A percentile compares a stretch with the other conserved stretches of the same genome.
Conservation (phyloP, 176 grass and related monocot species). For the Coix lacrymajobi region DNA sequence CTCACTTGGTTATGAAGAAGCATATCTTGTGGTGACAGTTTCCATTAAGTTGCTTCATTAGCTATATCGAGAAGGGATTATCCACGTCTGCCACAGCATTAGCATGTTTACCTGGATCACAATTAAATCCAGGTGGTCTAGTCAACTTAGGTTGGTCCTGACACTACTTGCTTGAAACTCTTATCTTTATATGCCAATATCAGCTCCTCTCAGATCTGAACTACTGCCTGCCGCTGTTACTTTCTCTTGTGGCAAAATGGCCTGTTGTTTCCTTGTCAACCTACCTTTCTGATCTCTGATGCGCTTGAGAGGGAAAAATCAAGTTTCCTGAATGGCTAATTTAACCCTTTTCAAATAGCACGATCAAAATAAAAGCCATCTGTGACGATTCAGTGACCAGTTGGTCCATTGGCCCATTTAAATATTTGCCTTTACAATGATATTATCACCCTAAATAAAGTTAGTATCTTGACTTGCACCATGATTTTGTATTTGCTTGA, state of each 20-base stretch:
- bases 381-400: not conserved
- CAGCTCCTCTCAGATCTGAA: not conserved
- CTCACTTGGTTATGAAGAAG: not conserved
- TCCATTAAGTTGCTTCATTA: not conserved
- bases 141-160: not conserved
- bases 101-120: not conserved
- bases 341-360: not conserved
- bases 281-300: conserved; percentile 1
- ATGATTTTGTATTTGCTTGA: conserved; percentile 23
- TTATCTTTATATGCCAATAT: not conserved
- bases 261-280: not conserved
- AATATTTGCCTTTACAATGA: not conserved
- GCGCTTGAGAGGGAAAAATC: not conserved
- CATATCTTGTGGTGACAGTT: not conserved
- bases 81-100: not conserved
- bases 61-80: not conserved
- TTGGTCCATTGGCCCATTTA: not conserved
- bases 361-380: not conserved
- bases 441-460: conserved; percentile 15
- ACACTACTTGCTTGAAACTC: not conserved
- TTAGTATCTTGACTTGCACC: conserved; percentile 5
- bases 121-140: not conserved
- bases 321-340: not conserved
- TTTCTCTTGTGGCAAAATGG: not conserved
- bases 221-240: not conserved